These are phyloP conservation scores for Citropsis articulata DNA, from an alignment of 345 rosid species.

Conservation along the genomic window DNA sequence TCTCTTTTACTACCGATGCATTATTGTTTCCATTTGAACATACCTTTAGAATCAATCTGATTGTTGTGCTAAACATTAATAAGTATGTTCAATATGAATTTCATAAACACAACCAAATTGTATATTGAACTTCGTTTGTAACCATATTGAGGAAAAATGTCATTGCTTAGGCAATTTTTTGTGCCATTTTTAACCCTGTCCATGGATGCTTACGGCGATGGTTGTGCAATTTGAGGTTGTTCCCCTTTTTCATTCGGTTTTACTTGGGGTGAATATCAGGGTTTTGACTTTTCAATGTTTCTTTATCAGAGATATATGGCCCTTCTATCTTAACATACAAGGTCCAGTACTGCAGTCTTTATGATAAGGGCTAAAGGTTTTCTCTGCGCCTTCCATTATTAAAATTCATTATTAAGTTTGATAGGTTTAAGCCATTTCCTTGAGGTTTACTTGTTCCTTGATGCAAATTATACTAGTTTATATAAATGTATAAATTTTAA, in stretches of 20 bases:
- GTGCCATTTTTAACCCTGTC: too few relatives aligned
- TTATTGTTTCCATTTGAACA: neutral
- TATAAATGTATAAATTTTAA: neutral
- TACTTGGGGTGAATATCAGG: constrained; percentile 4
- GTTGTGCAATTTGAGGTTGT: too few relatives aligned
- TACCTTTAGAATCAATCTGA: too few relatives aligned
- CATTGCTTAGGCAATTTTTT: too few relatives aligned
- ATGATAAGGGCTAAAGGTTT: constrained; percentile 79
- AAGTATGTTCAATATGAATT: too few relatives aligned
- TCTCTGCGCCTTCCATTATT: constrained; percentile 19
- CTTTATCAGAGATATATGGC: constrained; percentile 89
- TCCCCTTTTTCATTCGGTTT: neutral
- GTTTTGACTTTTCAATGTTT: constrained; percentile 22
- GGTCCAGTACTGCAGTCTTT: constrained; percentile 93
- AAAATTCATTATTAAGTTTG: constrained; percentile 4
- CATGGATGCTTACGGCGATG: too few relatives aligned
- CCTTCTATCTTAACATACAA: constrained; percentile 85
- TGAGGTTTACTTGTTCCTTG: neutral
- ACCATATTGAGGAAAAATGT: too few relatives aligned
- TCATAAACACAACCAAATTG: too few relatives aligned
- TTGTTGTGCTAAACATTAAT: too few relatives aligned
- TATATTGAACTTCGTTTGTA: too few relatives aligned
- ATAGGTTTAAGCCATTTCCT: neutral
- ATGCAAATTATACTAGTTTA: neutral
- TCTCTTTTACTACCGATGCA: neutral